Evolutionary conservation across 768 basidiomycete genomes (phyloP).

Genomic region (Calocera viscosa): DNA sequence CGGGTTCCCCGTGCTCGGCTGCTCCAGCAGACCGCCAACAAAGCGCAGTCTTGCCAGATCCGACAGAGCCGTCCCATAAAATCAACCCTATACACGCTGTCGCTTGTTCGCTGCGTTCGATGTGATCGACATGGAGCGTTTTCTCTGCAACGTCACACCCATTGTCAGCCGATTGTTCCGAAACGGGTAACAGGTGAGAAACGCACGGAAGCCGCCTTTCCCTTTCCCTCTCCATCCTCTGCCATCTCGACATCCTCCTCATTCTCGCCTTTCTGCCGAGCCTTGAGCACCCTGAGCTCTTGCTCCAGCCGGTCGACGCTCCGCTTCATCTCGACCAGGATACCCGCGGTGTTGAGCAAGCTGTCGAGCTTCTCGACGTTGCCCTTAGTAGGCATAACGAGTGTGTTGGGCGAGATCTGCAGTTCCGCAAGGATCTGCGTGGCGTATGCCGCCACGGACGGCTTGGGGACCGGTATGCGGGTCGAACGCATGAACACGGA

Average conservation of each 20-base stretch:
- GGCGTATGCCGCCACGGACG: constrained; percentile 61
- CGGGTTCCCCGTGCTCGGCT: not conserved
- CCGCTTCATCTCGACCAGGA: constrained; percentile 81
- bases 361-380: constrained; percentile 64
- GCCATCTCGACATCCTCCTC: not conserved
- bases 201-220: not conserved
- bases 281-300: constrained; percentile 62
- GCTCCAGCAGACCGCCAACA: constrained; percentile 5
- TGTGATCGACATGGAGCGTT: constrained; percentile 3
- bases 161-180: not conserved
- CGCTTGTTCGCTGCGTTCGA: constrained; percentile 2
- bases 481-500: constrained; percentile 77
- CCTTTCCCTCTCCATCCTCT: constrained; percentile 1
- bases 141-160: constrained; percentile 5
- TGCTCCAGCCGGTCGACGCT: constrained; percentile 74
- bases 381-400: constrained; percentile 89
- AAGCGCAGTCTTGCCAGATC: not conserved
- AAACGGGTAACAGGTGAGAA: not conserved
- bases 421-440: constrained; percentile 64
- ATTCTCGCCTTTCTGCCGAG: constrained; percentile 26
- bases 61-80: not conserved
- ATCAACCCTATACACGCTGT: not conserved
- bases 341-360: constrained; percentile 55
- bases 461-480: constrained; percentile 70
- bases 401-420: constrained; percentile 52